Evolutionary conservation across 371 early-diverging fungal species (phyloP).

Genomic region (Actinomortierella ambigua): DNA sequence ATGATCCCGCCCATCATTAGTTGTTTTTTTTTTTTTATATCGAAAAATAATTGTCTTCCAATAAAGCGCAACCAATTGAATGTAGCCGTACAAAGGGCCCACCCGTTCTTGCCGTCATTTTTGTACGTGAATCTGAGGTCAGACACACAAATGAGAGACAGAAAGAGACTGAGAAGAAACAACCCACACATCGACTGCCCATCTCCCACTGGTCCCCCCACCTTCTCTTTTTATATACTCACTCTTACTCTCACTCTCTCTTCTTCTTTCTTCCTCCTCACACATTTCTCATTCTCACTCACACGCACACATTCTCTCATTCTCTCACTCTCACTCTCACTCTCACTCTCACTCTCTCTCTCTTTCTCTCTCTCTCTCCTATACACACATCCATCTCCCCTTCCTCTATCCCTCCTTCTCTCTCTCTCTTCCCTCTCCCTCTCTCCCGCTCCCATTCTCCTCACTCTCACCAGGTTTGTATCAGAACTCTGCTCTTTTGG

Average conservation of each 20-base stretch:
- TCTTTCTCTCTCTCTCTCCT: background rate
- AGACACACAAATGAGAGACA: no score
- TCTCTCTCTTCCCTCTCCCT: background rate
- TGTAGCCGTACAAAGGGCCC: no score
- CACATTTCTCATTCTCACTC: background rate
- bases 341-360: background rate
- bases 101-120: no score
- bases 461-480: background rate
- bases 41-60: no score
- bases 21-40: no score
- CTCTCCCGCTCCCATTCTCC: background rate
- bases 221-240: background rate
- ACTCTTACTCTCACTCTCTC: slow-evolving; percentile 1
- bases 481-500: no score
- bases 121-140: no score
- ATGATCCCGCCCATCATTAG: no score
- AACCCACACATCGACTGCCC: background rate
- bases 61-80: no score
- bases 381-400: background rate
- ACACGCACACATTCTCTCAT: background rate
- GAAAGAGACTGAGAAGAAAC: no score
- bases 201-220: background rate
- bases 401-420: background rate
- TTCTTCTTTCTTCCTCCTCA: background rate
- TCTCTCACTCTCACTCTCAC: background rate